Conservation (phyloP, 345 rosid genomes). For the Eucalyptus pauciflora region DNA sequence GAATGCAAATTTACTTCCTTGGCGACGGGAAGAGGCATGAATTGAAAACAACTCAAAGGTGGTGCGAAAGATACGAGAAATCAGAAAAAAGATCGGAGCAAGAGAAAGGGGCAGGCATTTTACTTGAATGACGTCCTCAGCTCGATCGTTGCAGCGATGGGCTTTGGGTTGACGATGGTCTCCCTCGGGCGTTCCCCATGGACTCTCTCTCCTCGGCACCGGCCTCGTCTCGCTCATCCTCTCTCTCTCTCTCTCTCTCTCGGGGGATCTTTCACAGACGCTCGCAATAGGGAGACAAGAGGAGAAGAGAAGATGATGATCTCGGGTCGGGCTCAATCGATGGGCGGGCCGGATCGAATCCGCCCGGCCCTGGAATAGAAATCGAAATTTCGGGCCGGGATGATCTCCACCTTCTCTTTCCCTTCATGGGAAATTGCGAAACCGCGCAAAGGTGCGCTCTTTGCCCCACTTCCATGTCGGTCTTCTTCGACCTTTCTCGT, state of each 20-base stretch:
- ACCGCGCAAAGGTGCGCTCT: neutral
- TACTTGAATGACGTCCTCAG: constrained; percentile 86
- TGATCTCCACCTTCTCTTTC: neutral
- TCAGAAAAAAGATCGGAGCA: neutral
- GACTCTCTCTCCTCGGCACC: constrained; percentile 89
- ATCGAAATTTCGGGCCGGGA: neutral
- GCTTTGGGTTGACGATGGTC: constrained; percentile 79
- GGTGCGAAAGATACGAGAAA: neutral
- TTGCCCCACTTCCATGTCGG: neutral
- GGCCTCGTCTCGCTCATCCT: constrained; percentile 77
- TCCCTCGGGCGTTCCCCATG: constrained; percentile 77
- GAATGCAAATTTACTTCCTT: neutral
- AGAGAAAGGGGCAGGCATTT: neutral
- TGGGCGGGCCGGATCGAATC: neutral
- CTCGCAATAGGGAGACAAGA: no score
- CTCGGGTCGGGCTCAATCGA: neutral
- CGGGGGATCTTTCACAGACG: neutral
- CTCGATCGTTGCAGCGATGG: constrained; percentile 92
- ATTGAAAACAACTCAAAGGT: neutral
- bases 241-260: neutral
- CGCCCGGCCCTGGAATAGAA: neutral
- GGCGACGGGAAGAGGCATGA: neutral
- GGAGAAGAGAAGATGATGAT: neutral
- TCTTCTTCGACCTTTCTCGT: neutral
- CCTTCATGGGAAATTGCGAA: neutral